Percentiles rank a stretch among this genome's conserved stretches.
Evolutionary conservation across 495 filamentous ascomycete genomes (phyloP).

Genomic region (Chaetomium tenue): DNA sequence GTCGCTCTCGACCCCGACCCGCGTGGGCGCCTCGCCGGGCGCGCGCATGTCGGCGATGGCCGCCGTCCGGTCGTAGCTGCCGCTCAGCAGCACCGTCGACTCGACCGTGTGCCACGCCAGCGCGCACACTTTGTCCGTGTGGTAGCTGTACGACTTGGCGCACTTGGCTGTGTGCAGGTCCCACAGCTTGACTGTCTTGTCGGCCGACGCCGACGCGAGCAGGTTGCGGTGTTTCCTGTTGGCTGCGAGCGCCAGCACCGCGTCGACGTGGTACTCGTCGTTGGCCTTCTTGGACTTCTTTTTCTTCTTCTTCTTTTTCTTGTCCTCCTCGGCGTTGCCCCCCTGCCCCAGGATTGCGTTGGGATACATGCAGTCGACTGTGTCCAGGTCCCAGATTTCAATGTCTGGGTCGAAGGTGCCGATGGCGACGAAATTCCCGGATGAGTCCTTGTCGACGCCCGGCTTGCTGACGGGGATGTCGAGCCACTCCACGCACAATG

Average conservation of each 20-base stretch:
- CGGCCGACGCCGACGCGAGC: conserved; percentile 92
- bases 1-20: conserved; percentile 92
- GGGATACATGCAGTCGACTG: conserved; percentile 94
- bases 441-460: conserved; percentile 53
- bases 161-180: conserved; percentile 87
- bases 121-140: conserved; percentile 93
- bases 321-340: conserved; percentile 48
- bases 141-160: conserved; percentile 90
- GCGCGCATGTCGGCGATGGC: conserved; percentile 92
- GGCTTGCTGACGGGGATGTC: conserved; percentile 78
- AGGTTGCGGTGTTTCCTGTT: conserved; percentile 93
- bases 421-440: conserved; percentile 86
- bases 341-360: conserved; percentile 93
- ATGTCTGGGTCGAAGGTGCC: conserved; percentile 98
- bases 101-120: conserved; percentile 87
- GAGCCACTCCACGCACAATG: conserved; percentile 92
- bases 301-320: conserved; percentile 77
- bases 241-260: conserved; percentile 82
- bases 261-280: conserved; percentile 90
- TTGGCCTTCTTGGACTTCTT: conserved; percentile 82
- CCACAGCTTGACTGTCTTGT: conserved; percentile 97
- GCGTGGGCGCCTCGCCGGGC: conserved; percentile 69
- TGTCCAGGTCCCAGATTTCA: conserved; percentile 96
- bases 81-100: conserved; percentile 82
- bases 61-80: conserved; percentile 90